Evolutionary conservation across 2,329 filamentous ascomycete species (phyloP).

Genomic region (Colletotrichum sp.): DNA sequence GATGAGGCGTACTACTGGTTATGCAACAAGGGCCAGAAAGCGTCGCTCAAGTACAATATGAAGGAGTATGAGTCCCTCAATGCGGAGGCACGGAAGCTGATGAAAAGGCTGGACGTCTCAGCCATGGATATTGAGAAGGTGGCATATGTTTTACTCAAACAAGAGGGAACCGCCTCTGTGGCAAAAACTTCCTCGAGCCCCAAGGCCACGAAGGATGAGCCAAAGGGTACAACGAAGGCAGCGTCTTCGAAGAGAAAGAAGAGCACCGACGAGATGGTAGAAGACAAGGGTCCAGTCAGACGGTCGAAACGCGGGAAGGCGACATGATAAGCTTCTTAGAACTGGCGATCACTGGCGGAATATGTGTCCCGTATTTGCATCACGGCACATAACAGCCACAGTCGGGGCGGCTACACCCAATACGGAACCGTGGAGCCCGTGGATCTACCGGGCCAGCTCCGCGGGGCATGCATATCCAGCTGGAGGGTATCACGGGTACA

Average conservation of each 20-base stretch:
- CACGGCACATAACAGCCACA: background rate
- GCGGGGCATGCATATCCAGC: background rate
- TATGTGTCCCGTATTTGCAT: background rate
- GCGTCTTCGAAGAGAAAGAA: conserved; percentile 26
- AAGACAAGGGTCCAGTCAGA: conserved; percentile 24
- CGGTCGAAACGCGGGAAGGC: conserved; percentile 31
- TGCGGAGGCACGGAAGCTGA: conserved; percentile 44
- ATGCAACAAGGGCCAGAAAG: conserved; percentile 56
- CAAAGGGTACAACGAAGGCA: conserved; percentile 6
- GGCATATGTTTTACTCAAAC: conserved; percentile 70
- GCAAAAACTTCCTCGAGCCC: background rate
- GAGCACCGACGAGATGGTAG: conserved; percentile 16
- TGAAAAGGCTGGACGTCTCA: conserved; percentile 54
- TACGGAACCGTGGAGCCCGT: conserved; percentile 18
- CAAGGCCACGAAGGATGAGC: background rate
- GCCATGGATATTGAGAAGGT: conserved; percentile 73
- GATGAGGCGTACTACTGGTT: conserved; percentile 82
- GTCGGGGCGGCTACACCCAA: conserved; percentile 7
- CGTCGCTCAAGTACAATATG: conserved; percentile 69
- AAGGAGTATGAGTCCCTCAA: conserved; percentile 71
- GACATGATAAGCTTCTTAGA: conserved; percentile 12
- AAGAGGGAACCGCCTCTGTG: conserved; percentile 13
- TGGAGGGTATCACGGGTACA: background rate
- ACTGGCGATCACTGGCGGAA: background rate
- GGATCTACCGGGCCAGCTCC: conserved; percentile 8